Base-by-base conservation (phyloP, 257 asterid genomes). In the Misopates orontium region DNA sequence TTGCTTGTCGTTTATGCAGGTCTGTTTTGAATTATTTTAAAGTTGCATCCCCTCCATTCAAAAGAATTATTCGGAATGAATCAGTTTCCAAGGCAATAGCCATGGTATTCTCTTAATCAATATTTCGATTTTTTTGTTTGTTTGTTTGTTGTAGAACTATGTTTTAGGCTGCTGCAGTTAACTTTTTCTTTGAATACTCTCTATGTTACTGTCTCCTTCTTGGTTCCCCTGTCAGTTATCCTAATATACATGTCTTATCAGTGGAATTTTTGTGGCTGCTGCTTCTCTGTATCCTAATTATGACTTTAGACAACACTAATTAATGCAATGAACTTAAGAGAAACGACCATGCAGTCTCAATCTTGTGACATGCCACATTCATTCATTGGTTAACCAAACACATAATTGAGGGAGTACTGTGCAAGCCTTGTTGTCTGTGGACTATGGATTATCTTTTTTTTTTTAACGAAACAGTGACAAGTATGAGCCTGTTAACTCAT, bases 41-140 rank as follows among this genome's bases (percentile, higher is more conserved):
- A 51, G 74, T 60, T 79, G 92, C 97, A 56, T 96, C 97, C 74
- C 84, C 96, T 72, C 97, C 99, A 16, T 94, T 90, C 36, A 78
- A 87, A 76, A 83, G 91, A 81, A 75, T 90, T n/a, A 79, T 56
- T 71, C 80, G 45, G 67, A 75, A 65, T 47, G 53, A 56, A 74
- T 65, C 82, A 57, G 78, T 74, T 76, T 52, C 60, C 16, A 62
- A 66, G 63, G 83, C 77, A 42, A 65, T 79, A 21, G 17, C 72
- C 50, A 55, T 41, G 90, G 98, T 93, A 86, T 60, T 50, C n/a
- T 63, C 47, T 54, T 16, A 55, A 17, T 32, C 25, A 20, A 16
- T 19, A 31, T 19, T 12, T 36, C 42, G 10, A n/a, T 10, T 17
- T 58, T 25, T 17, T 10, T 39, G n/a, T n/a, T n/a, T n/a, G n/a